Evolutionary conservation across 257 asterid genomes (phyloP), one percentile per base, ranked within the genome.

Genomic region (Nicotiana otophora): DNA sequence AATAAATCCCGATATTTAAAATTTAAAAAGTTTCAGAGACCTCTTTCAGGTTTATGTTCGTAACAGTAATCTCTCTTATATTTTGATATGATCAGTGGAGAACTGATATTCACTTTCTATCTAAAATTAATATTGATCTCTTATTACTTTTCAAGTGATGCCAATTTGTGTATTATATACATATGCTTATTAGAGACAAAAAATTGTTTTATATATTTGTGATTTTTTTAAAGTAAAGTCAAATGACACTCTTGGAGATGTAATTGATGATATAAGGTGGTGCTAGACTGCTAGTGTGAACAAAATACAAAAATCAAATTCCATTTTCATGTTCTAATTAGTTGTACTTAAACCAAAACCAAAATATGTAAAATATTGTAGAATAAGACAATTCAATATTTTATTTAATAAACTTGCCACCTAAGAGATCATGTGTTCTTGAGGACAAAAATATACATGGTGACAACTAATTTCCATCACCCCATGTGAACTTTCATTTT

Each of bases 401-500:
- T 51, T 23, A 77, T 80, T 30, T 34, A 10, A 84, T 20, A 54
- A 26, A 81, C 79, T 51, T 46, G 81, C 82, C 87, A 81, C 76
- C 70, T 3, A 10, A 84, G 57, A 16, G 28, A 30, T 19, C 87
- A 78, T 81, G 85, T 81, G 70, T 76, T 7, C 9, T 10, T 34
- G 53, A 19, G 81, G 67, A 81, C 68, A 48, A 26, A 6, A 62
- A 60, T 67, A 30, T 36, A 80, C 83, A 77, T 72, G 72, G 83
- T 85, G 89, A 84, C 83, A 79, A 20, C 84, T 82, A 82, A 81
- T 55, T 12, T 86, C 82, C 79, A 54, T 65, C 30, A 39, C 20
- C 82, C 86, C 92, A 87, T 86, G 89, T 89, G 88, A 78, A 2
- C 84, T 57, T 63, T 70, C 33, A 57, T 12, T 19, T 58, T 81